A percentile compares a stretch with the other conserved stretches of the same genome.
These are phyloP conservation scores for Myrica gale DNA, from an alignment of 306 rosid genomes.

Conservation along the genomic window DNA sequence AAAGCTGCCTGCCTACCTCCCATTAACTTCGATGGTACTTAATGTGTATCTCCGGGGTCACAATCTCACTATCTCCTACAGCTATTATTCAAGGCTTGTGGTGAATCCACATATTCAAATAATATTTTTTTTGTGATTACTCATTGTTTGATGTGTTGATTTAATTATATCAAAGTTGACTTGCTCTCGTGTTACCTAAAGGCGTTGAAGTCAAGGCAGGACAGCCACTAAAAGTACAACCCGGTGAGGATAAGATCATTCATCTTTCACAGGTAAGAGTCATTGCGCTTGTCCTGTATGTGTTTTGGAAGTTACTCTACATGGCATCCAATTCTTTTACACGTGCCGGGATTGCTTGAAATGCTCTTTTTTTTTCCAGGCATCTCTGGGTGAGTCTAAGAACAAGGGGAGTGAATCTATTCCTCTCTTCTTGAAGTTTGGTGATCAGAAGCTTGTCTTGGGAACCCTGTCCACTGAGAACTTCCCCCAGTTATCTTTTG, in stretches of 20 bases:
- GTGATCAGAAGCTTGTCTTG: conserved; percentile 61
- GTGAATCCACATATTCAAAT: not conserved
- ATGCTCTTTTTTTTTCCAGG: conserved; percentile 35
- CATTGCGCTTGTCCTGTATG: not conserved
- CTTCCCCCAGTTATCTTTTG: conserved; percentile 67
- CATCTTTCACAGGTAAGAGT: conserved; percentile 84
- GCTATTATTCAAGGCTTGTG: not conserved
- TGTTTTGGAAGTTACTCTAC: not conserved
- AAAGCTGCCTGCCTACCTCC: no score
- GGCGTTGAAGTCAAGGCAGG: conserved; percentile 95
- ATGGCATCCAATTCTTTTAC: not conserved
- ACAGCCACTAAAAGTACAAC: conserved; percentile 47
- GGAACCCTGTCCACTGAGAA: conserved; percentile 61
- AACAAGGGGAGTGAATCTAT: conserved; percentile 49
- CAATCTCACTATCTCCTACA: not conserved
- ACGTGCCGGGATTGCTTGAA: not conserved
- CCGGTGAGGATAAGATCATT: conserved; percentile 31
- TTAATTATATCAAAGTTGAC: not conserved
- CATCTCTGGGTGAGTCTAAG: conserved; percentile 72
- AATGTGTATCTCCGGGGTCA: not conserved
- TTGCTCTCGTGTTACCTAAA: conserved; percentile 2
- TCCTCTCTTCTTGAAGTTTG: conserved; percentile 47
- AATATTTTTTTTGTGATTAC: not conserved
- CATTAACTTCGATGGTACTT: not conserved
- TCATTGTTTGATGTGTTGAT: not conserved